Base-by-base conservation (phyloP, 139 green algal genomes). In the Yamagishiella unicocca region DNA sequence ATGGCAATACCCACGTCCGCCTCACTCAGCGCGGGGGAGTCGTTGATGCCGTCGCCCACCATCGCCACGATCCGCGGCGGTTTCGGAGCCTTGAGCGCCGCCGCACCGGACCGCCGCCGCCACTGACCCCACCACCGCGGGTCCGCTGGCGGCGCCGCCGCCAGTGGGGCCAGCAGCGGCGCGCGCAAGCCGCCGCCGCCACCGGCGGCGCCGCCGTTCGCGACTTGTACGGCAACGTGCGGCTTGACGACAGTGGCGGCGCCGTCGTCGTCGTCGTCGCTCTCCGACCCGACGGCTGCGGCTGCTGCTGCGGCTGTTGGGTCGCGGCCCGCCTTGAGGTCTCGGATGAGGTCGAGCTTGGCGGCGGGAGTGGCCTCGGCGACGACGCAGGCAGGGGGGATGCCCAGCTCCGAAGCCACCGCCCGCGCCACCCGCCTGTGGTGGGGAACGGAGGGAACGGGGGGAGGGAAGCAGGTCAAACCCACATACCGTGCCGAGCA, bases 11-110 rank as follows among this genome's bases (percentile, higher is more conserved):
- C 98, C 31, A 99, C 93, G 85, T 99, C 97, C 0, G 98, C 97
- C 17, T 95, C 94, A 0, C 94, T 95, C 74, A 99, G 92, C 12
- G 98, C 98, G 1, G 98, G 98, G 0, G 95, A 95, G 93, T 99
- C 98, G 87, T 99, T 99, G 46, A 99, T 94, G 50, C 98, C 98
- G 85, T 99, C 98, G 4, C 98, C 98, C 50, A 99, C 98, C 97
- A 99, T 99, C 4, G 95, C 97, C 58, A 99, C 97, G 35, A 95
- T 83, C 33, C 61, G 62, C 50, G 70, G 64, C 66, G 64, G 66
- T 64, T n/a, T n/a, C n/a, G n/a, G n/a, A n/a, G 90, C 58, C 75
- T 85, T 37, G 53, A 93, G 67, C 29, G 38, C 75, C 14, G 40
- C 43, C 73, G 89, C 40, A 37, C 21, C 19, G 35, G 55, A 9